Base-by-base conservation (phyloP, 345 rosid genomes). In the Citrus unshiu region DNA sequence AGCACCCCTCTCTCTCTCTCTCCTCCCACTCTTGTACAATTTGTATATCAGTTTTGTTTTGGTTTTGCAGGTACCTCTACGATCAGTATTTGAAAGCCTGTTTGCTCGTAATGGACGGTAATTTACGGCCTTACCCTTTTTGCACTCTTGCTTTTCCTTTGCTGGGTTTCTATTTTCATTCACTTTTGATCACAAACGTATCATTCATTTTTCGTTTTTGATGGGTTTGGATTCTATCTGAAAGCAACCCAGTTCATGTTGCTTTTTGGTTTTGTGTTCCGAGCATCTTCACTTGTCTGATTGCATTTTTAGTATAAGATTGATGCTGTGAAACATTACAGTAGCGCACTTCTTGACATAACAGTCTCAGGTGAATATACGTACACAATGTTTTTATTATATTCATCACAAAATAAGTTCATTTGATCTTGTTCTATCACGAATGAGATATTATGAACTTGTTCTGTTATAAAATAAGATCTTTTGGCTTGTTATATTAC, bases 41-140 rank as follows among this genome's bases (percentile, higher is more conserved):
- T 51, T 32, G 40, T 8, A 29, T 56, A 72, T 19, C 58, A 16
- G 0, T 18, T 54, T 4, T 75, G 22, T 5, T 30, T n/a, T 37
- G 30, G 16, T 7, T 72, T 87, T 83, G 30, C 78, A 92, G 98
- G 86, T 70, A 71, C 87, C 86, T 70, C 27, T 83, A 19, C 46
- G 74, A 56, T 89, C 90, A 35, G 78, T 84, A 43, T 75, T 82
- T 77, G 81, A 56, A 24, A 72, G 49, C 63, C 77, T 84, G 66
- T 66, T 76, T 19, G 76, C 82, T 70, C 43, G 43, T 81, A 84
- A 90, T 85, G 91, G 87, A 87, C 80, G 97, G 98, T 94, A 85
- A 56, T 75, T 77, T 9, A 14, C 78, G 68, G 39, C 25, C 12
- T 72, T 54, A 19, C 61, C 46, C 70, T 14, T 73, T 21, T 56